Base-by-base conservation (phyloP, 441 rosid genomes). In the Pelargonium cotyledonis region DNA sequence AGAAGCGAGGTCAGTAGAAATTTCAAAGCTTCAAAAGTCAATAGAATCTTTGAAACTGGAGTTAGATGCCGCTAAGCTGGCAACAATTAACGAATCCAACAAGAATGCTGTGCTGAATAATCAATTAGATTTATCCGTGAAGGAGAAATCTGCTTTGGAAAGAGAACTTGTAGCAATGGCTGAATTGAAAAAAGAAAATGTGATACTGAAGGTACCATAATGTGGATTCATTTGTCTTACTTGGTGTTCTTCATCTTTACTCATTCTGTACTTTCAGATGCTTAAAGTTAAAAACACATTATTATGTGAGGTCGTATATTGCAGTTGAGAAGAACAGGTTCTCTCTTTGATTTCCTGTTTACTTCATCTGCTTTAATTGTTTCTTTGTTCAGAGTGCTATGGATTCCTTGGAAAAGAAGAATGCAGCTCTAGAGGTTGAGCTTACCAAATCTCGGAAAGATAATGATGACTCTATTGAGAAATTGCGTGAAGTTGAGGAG, bases 11-110 rank as follows among this genome's bases (percentile, higher is more conserved):
- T 79, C 84, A 29, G 76, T 70, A 68, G 97, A 95, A 84, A 81
- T 89, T 68, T 87, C 92, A 38, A 90, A 89, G 81, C 94, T 89
- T 77, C 90, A 84, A 68, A 86, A 85, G 74, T 68, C 80, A 40
- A 47, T 92, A 83, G 95, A 90, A 73, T 89, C 97, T 68, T 72
- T 89, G 85, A 85, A 73, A 75, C 97, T 95, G 72, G 96, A 92
- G 80, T 80, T 89, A 71, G 99, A 95, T 85, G 98, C 96, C 65
- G 82, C 98, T 75, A 95, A 85, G 83, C 82, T 92, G 77, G 88
- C 92, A 57, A 90, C 96, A 66, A 86, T 90, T 68, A 92, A 88
- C 74, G 95, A 89, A 82, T 90, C 89, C 79, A 89, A 89, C 86
- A 95, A 90, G 83, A 89, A 95, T 75, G 91, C 86, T 21, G 87